phyloP scores from a whole-genome alignment of 768 basidiomycete species.

The Mycena venus region DNA sequence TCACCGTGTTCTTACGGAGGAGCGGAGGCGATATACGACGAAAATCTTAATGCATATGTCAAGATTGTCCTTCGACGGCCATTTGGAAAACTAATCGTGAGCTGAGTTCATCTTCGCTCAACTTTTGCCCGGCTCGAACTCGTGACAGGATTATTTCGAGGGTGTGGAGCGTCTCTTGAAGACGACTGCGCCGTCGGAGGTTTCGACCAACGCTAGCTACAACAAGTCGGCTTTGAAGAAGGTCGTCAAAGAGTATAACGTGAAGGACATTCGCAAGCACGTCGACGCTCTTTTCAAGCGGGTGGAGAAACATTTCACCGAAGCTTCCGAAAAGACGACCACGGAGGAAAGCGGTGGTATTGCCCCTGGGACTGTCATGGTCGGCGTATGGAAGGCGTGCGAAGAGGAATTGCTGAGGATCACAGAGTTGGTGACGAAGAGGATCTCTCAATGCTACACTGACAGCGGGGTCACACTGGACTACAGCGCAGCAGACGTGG shows the following conservation, averaged over 20 bases:
- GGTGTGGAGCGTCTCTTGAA: constrained; percentile 90
- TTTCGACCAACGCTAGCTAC: constrained; percentile 81
- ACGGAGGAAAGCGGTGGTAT: constrained; percentile 69
- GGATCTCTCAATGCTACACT: constrained; percentile 84
- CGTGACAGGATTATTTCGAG: constrained; percentile 90
- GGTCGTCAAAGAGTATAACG: constrained; percentile 84
- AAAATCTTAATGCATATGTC: constrained; percentile 89
- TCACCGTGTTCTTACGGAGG: constrained; percentile 72
- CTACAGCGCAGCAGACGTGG: constrained; percentile 80
- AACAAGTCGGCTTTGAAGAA: constrained; percentile 86
- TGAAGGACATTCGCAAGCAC: constrained; percentile 92
- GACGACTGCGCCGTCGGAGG: constrained; percentile 82
- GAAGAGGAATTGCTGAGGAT: constrained; percentile 86
- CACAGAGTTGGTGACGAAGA: constrained; percentile 74
- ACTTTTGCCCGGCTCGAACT: background rate
- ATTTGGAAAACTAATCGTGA: constrained; percentile 87
- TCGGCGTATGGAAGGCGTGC: constrained; percentile 92
- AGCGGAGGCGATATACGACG: constrained; percentile 91
- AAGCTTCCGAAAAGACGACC: constrained; percentile 77
- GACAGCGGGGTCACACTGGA: constrained; percentile 82
- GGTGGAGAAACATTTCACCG: constrained; percentile 96
- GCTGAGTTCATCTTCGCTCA: constrained; percentile 35
- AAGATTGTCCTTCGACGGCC: constrained; percentile 89
- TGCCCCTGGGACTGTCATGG: constrained; percentile 75
- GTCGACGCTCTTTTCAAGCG: constrained; percentile 90